phyloP scores from a whole-genome alignment of 306 rosid species.

The Quercus wislizeni region DNA sequence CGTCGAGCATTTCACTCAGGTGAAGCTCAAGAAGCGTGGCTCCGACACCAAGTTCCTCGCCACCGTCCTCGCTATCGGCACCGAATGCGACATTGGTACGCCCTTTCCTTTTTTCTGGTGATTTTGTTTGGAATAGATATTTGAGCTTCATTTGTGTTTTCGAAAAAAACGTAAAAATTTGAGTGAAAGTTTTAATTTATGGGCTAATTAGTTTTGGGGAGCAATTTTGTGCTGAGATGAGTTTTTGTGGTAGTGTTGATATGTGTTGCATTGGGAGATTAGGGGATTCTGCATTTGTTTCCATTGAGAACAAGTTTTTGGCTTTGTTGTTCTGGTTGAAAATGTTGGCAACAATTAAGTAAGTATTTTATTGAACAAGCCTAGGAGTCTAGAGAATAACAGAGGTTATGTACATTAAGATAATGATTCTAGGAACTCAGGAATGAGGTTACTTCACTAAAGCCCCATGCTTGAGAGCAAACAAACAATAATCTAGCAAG shows the following conservation, averaged over 20 bases:
- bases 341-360: too few relatives aligned
- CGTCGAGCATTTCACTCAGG: conserved; percentile 89
- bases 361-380: too few relatives aligned
- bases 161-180: too few relatives aligned
- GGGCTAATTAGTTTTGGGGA: neutral
- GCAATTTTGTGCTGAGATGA: neutral
- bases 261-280: neutral
- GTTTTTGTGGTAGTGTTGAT: neutral
- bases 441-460: too few relatives aligned
- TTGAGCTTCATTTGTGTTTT: neutral
- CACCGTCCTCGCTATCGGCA: conserved; percentile 89
- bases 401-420: too few relatives aligned
- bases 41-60: conserved; percentile 95
- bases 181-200: neutral
- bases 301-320: neutral
- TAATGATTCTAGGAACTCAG: too few relatives aligned
- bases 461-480: too few relatives aligned
- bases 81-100: conserved; percentile 84
- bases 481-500: too few relatives aligned
- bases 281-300: neutral
- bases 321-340: neutral
- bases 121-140: neutral
- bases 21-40: conserved; percentile 96
- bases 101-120: neutral
- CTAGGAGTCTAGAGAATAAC: too few relatives aligned